Evolutionary conservation across 768 basidiomycete genomes (phyloP), one percentile per base, ranked within the genome.

Genomic region (Mycena leptocephala): DNA sequence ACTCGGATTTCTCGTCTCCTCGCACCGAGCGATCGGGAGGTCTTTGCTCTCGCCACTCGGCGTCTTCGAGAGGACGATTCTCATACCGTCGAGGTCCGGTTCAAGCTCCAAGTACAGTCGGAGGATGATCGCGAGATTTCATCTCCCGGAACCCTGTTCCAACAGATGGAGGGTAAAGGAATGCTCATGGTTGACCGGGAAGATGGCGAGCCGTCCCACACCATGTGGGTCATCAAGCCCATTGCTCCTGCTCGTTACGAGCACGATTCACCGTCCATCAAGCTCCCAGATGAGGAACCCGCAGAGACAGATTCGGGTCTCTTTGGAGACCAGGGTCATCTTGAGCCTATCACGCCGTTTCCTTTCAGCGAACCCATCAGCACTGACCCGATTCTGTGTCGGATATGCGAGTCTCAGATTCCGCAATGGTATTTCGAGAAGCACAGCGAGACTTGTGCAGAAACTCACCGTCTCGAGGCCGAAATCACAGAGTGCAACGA

Each of bases 391-490:
- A 95, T 99, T 64, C 90, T 99, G 26, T 99, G 98, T 86, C 95
- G 98, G 35, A 99, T 99, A 76, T 99, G 98, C 88, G 98, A 99
- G 86, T 93, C 95, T 81, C 94, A 95, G 79, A 95, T 99, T 72
- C 97, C 98, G 3, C 95, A 98, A 76, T 99, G 98, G 98, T 99
- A 97, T 88, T 99, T 99, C 83, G 98, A 99, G 87, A 99, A 99
- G 87, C 98, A 99, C 88, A 99, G 97, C 90, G 98, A 99, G 86
- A 99, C 97, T 14, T 99, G 98, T 80, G 96, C 93, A 79, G 98
- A 99, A 86, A 94, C 95, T 4, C 98, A 99, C 85, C 93, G 96
- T 56, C 89, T 99, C 76, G 98, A 99, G 85, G 97, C 97, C 22
- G 97, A 98, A 84, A 97, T 99, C 78, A 86, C 90, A 46, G 96